Percentiles rank a stretch among this genome's conserved stretches.
These are phyloP conservation scores for Parasitella parasitica DNA, from an alignment of 371 early-diverging fungal genomes.

Conservation along the genomic window DNA sequence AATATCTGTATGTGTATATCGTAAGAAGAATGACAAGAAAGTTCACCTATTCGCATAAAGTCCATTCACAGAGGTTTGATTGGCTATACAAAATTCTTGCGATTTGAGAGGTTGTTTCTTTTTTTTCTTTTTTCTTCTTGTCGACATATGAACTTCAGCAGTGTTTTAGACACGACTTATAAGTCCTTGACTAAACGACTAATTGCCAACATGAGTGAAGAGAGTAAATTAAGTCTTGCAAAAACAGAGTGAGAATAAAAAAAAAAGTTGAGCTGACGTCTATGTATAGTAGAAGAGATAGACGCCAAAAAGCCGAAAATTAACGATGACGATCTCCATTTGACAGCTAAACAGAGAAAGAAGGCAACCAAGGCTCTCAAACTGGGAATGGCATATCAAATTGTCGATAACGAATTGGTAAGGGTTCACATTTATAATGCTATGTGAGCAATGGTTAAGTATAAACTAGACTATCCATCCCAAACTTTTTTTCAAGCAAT, in stretches of 20 bases:
- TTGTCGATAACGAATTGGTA: conserved; percentile 17
- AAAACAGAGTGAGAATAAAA: not conserved
- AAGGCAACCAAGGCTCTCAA: conserved; percentile 19
- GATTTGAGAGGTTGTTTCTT: not conserved
- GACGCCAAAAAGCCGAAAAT: conserved; percentile 2
- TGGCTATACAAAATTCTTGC: not conserved
- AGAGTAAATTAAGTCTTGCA: not conserved
- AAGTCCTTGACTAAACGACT: not conserved
- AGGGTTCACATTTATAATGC: not conserved
- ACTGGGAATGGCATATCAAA: conserved; percentile 11
- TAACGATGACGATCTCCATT: not conserved
- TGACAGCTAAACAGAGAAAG: conserved; percentile 22
- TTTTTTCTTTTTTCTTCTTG: not conserved
- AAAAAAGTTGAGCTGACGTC: not conserved
- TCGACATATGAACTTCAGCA: not conserved
- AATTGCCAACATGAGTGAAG: not conserved
- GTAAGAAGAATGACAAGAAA: no score
- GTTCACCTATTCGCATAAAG: not conserved
- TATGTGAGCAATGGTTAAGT: not conserved
- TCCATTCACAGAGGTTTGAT: not conserved
- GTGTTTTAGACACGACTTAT: not conserved
- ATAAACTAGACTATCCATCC: conserved; percentile 16
- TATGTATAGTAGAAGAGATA: not conserved
- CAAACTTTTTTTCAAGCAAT: conserved; percentile 19
- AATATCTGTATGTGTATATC: no score